A percentile compares a stretch with the other conserved stretches of the same genome.
Conservation (phyloP, 192 early-diverging fungal species). For the Coemansia sp. region DNA sequence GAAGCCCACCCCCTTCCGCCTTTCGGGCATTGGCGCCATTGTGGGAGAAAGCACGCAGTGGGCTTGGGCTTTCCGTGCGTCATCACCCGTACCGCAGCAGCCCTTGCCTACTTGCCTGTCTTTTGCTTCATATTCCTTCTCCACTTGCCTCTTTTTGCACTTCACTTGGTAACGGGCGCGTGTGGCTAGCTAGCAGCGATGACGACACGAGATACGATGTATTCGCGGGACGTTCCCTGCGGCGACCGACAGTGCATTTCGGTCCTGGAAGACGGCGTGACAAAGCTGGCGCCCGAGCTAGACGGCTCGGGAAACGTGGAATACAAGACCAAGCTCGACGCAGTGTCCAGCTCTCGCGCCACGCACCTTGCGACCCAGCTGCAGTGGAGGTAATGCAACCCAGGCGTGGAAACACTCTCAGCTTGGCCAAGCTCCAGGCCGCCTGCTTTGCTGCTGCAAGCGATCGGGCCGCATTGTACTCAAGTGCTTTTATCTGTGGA, state of each 20-base stretch:
- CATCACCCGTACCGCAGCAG: conserved; percentile 1
- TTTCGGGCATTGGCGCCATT: too few relatives aligned
- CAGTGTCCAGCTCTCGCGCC: conserved; percentile 40
- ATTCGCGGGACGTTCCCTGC: conserved; percentile 21
- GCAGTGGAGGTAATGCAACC: conserved; percentile 82
- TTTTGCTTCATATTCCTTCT: background rate
- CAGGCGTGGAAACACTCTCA: too few relatives aligned
- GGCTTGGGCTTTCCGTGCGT: too few relatives aligned
- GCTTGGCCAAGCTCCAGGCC: background rate
- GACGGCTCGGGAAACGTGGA: conserved; percentile 84
- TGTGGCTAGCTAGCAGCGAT: conserved; percentile 6
- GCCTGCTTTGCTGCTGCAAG: too few relatives aligned
- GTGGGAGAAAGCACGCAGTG: too few relatives aligned
- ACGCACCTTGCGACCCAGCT: conserved; percentile 88
- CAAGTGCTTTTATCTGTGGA: background rate
- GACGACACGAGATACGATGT: conserved; percentile 43
- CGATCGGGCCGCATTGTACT: background rate
- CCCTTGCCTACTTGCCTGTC: background rate
- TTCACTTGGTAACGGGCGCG: background rate
- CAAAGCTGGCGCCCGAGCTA: conserved; percentile 66
- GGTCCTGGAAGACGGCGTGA: conserved; percentile 33
- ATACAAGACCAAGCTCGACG: conserved; percentile 64
- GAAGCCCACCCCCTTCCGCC: background rate
- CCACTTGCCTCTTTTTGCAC: background rate
- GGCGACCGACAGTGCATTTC: conserved; percentile 7